A percentile compares a stretch with the other conserved stretches of the same genome.
Evolutionary conservation across 148 eudicot genomes (phyloP).

Genomic region (Chenopodium album): DNA sequence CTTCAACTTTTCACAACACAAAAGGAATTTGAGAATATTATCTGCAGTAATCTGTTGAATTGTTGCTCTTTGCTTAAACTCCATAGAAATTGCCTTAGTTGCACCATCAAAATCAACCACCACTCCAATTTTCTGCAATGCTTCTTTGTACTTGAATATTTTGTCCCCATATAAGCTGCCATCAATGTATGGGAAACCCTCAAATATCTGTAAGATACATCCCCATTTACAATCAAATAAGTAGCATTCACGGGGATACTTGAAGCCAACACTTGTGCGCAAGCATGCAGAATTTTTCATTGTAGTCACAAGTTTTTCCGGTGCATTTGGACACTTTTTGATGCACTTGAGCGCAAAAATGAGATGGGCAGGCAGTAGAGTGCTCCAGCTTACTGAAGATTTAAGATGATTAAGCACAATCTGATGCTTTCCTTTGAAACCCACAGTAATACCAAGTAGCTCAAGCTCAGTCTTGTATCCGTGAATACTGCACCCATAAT

Average conservation of each 20-base stretch:
- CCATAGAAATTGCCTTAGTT: slow-evolving; percentile 34
- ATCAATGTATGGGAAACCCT: slow-evolving; percentile 49
- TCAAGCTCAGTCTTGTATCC: slow-evolving; percentile 43
- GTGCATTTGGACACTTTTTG: neutral
- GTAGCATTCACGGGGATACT: slow-evolving; percentile 45
- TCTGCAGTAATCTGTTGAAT: slow-evolving; percentile 32
- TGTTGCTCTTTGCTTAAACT: slow-evolving; percentile 44
- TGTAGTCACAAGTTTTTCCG: slow-evolving; percentile 29
- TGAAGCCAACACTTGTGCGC: slow-evolving; percentile 43
- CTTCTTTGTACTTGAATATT: slow-evolving; percentile 33
- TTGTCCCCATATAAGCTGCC: slow-evolving; percentile 36
- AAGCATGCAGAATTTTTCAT: slow-evolving; percentile 44
- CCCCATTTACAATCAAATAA: slow-evolving; percentile 53
- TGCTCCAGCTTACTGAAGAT: slow-evolving; percentile 25
- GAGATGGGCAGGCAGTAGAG: slow-evolving; percentile 29
- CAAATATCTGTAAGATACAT: slow-evolving; percentile 49
- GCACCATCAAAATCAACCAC: slow-evolving; percentile 46
- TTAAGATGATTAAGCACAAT: slow-evolving; percentile 41
- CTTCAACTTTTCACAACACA: slow-evolving; percentile 36
- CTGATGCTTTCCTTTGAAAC: slow-evolving; percentile 33
- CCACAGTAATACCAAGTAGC: slow-evolving; percentile 49
- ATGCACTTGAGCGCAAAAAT: slow-evolving; percentile 48
- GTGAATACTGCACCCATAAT: slow-evolving; percentile 40
- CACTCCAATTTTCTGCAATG: slow-evolving; percentile 44
- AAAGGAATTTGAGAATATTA: slow-evolving; percentile 36